Evolutionary conservation across 768 basidiomycete genomes (phyloP).

Genomic region (Kwoniella heveanensis): DNA sequence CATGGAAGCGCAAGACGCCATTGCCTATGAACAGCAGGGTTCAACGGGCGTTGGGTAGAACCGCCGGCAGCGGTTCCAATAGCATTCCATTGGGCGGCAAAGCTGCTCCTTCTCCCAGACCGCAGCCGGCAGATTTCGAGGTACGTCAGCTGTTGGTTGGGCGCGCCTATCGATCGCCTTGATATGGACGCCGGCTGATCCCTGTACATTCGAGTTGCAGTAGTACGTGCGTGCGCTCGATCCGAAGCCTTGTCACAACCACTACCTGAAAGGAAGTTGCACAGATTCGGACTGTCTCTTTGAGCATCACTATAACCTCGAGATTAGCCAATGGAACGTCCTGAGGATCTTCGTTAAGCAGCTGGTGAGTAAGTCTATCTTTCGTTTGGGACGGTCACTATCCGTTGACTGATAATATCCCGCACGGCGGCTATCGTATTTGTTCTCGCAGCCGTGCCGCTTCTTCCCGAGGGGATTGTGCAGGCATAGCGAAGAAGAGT

Average conservation of each 20-base stretch:
- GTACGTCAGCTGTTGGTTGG: neutral
- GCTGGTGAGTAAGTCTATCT: slow-evolving; percentile 6
- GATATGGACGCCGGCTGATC: too few relatives aligned
- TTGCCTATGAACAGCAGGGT: neutral
- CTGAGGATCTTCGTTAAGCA: slow-evolving; percentile 7
- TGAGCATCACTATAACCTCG: neutral
- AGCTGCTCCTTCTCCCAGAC: neutral
- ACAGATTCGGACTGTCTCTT: neutral
- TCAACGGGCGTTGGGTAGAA: neutral
- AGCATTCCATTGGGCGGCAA: neutral
- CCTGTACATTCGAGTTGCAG: neutral
- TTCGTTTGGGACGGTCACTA: too few relatives aligned
- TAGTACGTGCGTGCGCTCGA: slow-evolving; percentile 9
- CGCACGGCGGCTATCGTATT: too few relatives aligned
- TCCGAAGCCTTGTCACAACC: slow-evolving; percentile 12
- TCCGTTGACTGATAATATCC: too few relatives aligned
- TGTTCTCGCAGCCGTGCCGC: neutral
- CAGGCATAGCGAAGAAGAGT: slow-evolving; percentile 1
- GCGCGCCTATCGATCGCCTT: neutral
- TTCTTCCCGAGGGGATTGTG: neutral
- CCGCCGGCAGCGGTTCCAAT: neutral
- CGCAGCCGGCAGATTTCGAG: neutral
- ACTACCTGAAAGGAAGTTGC: slow-evolving; percentile 16
- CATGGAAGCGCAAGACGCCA: neutral
- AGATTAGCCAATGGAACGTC: neutral